phyloP scores from a whole-genome alignment of 768 basidiomycete species.

The Mycena polygramma region DNA sequence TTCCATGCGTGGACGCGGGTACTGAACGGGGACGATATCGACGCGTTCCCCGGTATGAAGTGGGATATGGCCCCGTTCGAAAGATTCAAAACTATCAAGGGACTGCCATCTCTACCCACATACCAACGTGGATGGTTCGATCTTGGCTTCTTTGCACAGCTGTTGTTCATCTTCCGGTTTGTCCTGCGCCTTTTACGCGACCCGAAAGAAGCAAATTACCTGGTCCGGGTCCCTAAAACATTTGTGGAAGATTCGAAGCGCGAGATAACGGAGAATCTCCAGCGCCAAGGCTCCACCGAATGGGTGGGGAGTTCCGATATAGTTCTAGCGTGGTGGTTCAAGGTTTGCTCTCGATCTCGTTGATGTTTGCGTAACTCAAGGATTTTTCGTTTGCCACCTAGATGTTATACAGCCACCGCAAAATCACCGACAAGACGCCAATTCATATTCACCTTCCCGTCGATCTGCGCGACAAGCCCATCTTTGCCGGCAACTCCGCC shows the following conservation, averaged over 20 bases:
- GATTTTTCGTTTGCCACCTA: background rate
- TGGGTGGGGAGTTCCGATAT: constrained; percentile 35
- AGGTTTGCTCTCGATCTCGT: constrained; percentile 6
- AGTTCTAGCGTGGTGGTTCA: constrained; percentile 32
- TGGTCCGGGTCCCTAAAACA: constrained; percentile 25
- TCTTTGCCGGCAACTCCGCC: constrained; percentile 19
- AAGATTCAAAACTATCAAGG: background rate
- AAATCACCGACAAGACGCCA: constrained; percentile 6
- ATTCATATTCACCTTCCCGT: constrained; percentile 29
- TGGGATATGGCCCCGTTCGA: constrained; percentile 13
- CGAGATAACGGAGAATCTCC: constrained; percentile 22
- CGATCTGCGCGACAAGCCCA: constrained; percentile 21
- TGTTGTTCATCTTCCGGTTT: constrained; percentile 23
- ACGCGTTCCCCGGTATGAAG: constrained; percentile 25
- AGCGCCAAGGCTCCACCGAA: constrained; percentile 23
- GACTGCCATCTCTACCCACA: background rate
- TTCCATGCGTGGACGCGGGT: constrained; percentile 30
- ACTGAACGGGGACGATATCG: constrained; percentile 23
- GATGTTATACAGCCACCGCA: constrained; percentile 13
- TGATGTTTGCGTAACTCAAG: background rate
- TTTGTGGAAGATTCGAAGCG: constrained; percentile 27
- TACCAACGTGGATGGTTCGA: constrained; percentile 26
- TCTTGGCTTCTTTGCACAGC: constrained; percentile 8
- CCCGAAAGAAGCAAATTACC: constrained; percentile 4
- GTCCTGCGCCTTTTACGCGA: constrained; percentile 18